Evolutionary conservation across 2,329 filamentous ascomycete species (phyloP), one percentile per base, ranked within the genome.

Genomic region (Diaporthe sp.): DNA sequence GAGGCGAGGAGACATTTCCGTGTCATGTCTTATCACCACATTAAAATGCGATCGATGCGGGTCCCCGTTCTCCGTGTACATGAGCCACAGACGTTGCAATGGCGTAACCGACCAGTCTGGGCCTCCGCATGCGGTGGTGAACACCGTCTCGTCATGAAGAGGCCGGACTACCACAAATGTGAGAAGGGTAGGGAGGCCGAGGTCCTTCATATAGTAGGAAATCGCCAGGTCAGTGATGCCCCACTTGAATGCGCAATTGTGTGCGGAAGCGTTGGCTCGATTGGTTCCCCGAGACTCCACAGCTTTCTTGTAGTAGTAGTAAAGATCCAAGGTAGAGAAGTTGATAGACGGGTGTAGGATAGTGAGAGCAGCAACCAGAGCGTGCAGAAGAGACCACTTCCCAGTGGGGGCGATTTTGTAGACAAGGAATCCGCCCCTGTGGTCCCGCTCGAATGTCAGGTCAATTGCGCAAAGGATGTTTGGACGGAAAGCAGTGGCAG

Each of bases 381-480:
- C 45, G 45, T 47, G 45, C 19, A 47, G 45, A 47, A 47, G 45
- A 47, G 3, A 1, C 45, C 45, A 47, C 3, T 7, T 6, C 9
- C 45, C 7, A 3, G 45, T 47, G 15, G 22, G 9, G 8, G 3
- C 2, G 19, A 47, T 7, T 47, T 9, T 47, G 45, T 8, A 47
- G 22, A 47, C 45, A 3, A 19, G 22, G 22, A 47, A 47, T n/a
- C 22, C 17, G 45, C 8, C 45, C 3, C 8, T 0, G 6, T 47
- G 45, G 8, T 47, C 19, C 45, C 8, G 22, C 0, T n/a, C 45
- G 19, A 47, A 47, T 10, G 2, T 47, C 17, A 22, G 13, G 3
- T 10, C 3, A 19, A n/a, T 6, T 7, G 15, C 4, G 2, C 8
- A 3, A 2, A 4, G 4, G 19, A 3, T 2, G 4, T 47, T 47